Conservation (phyloP, 2,329 filamentous ascomycete species). For the Scytalidium lignicola region DNA sequence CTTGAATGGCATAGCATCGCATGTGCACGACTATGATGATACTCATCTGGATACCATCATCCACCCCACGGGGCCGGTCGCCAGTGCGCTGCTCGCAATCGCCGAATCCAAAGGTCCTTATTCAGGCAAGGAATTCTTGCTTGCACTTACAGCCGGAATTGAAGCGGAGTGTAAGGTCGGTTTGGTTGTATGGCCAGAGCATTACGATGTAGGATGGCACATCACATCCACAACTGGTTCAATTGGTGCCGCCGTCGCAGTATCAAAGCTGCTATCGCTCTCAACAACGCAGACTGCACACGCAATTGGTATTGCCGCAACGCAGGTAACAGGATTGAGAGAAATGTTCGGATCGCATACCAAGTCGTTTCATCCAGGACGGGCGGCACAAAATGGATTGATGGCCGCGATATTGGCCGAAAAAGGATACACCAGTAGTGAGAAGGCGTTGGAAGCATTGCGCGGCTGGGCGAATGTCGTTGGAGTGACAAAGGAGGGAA, state of each 20-base stretch:
- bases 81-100: conserved; percentile 43
- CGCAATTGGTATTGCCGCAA: conserved; percentile 47
- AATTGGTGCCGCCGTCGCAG: conserved; percentile 47
- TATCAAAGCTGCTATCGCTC: conserved; percentile 41
- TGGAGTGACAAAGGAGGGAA: conserved; percentile 34
- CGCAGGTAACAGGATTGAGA: conserved; percentile 47
- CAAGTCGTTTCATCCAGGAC: conserved; percentile 49
- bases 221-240: conserved; percentile 48
- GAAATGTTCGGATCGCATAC: conserved; percentile 52
- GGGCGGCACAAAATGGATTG: conserved; percentile 47
- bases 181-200: conserved; percentile 45
- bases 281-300: conserved; percentile 36
- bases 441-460: conserved; percentile 43
- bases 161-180: conserved; percentile 49
- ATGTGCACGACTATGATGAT: conserved; percentile 53
- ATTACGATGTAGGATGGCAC: conserved; percentile 52
- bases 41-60: conserved; percentile 52
- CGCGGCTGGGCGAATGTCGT: conserved; percentile 50
- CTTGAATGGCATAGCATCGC: conserved; percentile 49
- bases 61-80: conserved; percentile 47
- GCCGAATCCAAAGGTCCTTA: conserved; percentile 36
- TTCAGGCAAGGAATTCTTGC: conserved; percentile 42
- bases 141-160: conserved; percentile 45
- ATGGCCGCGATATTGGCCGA: conserved; percentile 40
- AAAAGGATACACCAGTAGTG: conserved; percentile 44